A percentile compares a stretch with the other conserved stretches of the same genome.
Evolutionary conservation across 345 rosid genomes (phyloP).

Genomic region (Atalantia buxifolia): DNA sequence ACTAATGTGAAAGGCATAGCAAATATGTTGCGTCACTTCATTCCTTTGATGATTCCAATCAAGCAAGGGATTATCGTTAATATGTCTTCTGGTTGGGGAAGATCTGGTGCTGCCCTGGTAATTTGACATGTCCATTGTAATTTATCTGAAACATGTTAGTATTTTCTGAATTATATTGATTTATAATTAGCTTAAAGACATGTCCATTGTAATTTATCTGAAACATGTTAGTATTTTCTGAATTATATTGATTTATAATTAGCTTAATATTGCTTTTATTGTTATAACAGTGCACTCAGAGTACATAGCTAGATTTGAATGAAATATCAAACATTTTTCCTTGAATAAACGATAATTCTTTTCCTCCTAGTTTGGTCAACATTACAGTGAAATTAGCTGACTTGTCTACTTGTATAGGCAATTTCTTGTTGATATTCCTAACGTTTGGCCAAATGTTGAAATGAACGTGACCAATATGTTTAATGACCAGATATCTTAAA

Average conservation of each 20-base stretch:
- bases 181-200: background rate
- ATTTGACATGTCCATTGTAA: constrained; percentile 10
- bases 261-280: background rate
- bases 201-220: constrained; percentile 2
- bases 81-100: constrained; percentile 97
- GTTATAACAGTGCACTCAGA: background rate
- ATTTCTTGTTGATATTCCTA: background rate
- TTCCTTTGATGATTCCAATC: constrained; percentile 76
- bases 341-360: background rate
- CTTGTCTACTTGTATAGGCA: background rate
- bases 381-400: background rate
- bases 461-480: background rate
- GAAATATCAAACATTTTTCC: background rate
- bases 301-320: background rate
- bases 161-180: constrained; percentile 5
- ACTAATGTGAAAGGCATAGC: constrained; percentile 86
- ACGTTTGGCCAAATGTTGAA: background rate
- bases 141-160: background rate
- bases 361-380: background rate
- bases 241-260: background rate
- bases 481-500: background rate
- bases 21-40: constrained; percentile 83
- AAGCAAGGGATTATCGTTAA: constrained; percentile 85
- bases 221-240: constrained; percentile 1
- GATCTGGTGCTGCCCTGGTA: constrained; percentile 97